Percentiles rank a stretch among this genome's conserved stretches.
Evolutionary conservation across 2,329 filamentous ascomycete genomes (phyloP).

Genomic region (Cyanodermella asteris): DNA sequence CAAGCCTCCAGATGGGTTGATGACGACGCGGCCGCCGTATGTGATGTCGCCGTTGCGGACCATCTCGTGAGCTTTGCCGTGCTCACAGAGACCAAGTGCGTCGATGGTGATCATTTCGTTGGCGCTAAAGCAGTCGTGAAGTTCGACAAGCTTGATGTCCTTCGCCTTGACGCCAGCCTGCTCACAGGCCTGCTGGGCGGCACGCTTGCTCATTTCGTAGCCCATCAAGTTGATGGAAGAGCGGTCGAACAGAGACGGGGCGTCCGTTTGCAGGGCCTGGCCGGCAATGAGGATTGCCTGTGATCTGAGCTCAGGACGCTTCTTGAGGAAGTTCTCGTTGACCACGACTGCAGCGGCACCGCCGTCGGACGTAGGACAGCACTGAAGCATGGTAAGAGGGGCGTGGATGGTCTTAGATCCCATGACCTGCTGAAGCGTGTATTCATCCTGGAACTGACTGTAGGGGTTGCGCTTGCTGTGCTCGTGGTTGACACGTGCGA

Average conservation of each 20-base stretch:
- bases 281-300: conserved; percentile 81
- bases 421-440: conserved; percentile 65
- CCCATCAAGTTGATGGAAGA: conserved; percentile 77
- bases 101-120: conserved; percentile 89
- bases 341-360: conserved; percentile 75
- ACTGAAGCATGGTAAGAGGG: conserved; percentile 92
- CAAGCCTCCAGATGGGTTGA: conserved; percentile 85
- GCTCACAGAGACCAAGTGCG: conserved; percentile 54
- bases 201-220: conserved; percentile 59
- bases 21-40: conserved; percentile 58
- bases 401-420: conserved; percentile 56
- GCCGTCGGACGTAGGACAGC: conserved; percentile 89
- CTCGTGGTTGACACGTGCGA: conserved; percentile 76
- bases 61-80: conserved; percentile 77
- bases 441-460: conserved; percentile 89
- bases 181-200: conserved; percentile 44
- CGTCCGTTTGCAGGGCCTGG: conserved; percentile 71
- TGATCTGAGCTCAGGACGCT: conserved; percentile 53
- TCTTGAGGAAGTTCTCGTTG: conserved; percentile 70
- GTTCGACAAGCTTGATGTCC: conserved; percentile 67
- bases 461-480: conserved; percentile 89
- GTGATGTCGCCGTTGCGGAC: conserved; percentile 76
- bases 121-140: conserved; percentile 91
- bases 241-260: conserved; percentile 52
- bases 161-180: conserved; percentile 47